Evolutionary conservation across 768 basidiomycete genomes (phyloP), one percentile per base, ranked within the genome.

Genomic region (Tricholoma furcatifolium): DNA sequence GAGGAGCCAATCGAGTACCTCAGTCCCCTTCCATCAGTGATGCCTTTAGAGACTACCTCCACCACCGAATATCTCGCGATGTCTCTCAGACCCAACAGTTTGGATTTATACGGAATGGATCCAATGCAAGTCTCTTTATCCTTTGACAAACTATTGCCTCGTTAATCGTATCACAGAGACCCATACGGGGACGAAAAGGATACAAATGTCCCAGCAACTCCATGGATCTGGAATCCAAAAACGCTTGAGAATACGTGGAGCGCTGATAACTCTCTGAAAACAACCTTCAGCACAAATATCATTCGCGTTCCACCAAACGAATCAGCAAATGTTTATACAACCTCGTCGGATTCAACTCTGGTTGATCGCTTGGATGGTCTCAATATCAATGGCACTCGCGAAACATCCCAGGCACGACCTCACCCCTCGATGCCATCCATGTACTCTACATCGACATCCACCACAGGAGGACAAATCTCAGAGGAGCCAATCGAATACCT

Each of bases 241-340:
- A n/a, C n/a, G n/a, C n/a, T n/a, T n/a, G n/a, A n/a, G n/a, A n/a
- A n/a, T n/a, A n/a, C 46, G 3, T 32, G 45, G 7, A 42, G 42
- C 31, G 54, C 50, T 32, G 17, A 10, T n/a, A 64, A 49, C 60
- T 58, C 32, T 55, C 78, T 88, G 14, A 79, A 82, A 40, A 74
- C 85, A 1, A 88, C 88, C 1, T 91, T 89, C 60, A 84, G 85
- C 2, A 61, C 80, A n/a, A 80, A 72, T 50, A 84, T 88, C 64
- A 73, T 89, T 30, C 84, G 88, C 43, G 87, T 82, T 3, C 88
- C 88, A 1, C 74, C 76, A 5, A 78, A 88, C 61, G 89, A 65
- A 12, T 5, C 49, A 57, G 1, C 61, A 44, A 43, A 40, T 24
- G 41, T 62, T 36, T 47, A 60, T 41, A 60, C 62, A 8, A 47